Base-by-base conservation (phyloP, 2,329 filamentous ascomycete species). In the Phialophora macrospora region DNA sequence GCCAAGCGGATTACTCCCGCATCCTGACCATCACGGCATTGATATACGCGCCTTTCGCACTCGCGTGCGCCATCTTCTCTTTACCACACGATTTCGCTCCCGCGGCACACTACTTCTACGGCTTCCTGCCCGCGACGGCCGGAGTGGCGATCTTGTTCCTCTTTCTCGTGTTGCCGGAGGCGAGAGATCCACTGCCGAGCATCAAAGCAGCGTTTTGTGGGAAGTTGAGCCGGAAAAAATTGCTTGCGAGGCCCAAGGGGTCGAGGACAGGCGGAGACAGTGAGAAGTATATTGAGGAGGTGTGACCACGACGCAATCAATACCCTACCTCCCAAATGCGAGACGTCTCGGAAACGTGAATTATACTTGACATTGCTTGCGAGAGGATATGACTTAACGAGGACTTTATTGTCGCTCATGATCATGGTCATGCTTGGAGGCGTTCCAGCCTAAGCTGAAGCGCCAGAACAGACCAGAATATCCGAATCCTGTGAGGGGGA, bases 61-160 rank as follows among this genome's bases (percentile, higher is more conserved):
- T 70, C 2, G 67, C 69, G 11, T 70, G 67, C 60, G 64, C 66
- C 46, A 69, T 70, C 14, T 70, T 70, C 58, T 64, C 54, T 54
- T 24, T 70, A 41, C 69, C 69, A 14, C 61, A 64, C 55, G 64
- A 70, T 44, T 68, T 70, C 34, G 66, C 67, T 2, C 69, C 69
- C 12, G 66, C 59, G 2, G 65, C 65, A 30, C 69, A 70, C 34
- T 69, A 70, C 38, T 55, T 70, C 14, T 68, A 69, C 60, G 64
- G 64, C 24, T 66, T 68, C 32, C 51, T 70, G 22, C 69, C 69
- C 30, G 64, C 63, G 24, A 69, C 69, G 3, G 65, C 65, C 2
- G 69, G 56, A 8, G 69, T 70, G 32, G 58, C 67, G 8, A 44
- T 70, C 20, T 32, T 69, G 30, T 69, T 70, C 28, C 34, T 70